Evolutionary conservation across 2,329 filamentous ascomycete species (phyloP), one percentile per base, ranked within the genome.

Genomic region (Fusarium sterilihyphosum): DNA sequence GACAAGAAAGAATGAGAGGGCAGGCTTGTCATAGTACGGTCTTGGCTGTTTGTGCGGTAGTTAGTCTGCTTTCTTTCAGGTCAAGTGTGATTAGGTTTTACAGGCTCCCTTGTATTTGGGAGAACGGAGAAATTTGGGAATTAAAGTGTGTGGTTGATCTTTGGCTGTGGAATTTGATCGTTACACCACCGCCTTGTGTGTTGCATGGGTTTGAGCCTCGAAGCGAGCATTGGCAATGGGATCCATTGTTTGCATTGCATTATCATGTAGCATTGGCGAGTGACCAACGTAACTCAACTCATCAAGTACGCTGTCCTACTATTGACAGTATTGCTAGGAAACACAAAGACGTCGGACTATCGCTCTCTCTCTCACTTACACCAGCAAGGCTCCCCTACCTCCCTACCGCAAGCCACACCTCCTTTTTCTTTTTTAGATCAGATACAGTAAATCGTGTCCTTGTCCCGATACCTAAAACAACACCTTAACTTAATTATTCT

Each of bases 221-320:
- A 74, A 72, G 72, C 72, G 72, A 74, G 71, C 52, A 73, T 63
- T 67, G 50, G 43, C 22, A 56, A 53, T 53, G n/a, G 31, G 33
- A 26, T 41, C 35, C 52, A 49, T 71, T 47, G 61, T 43, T 71
- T 61, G 56, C 38, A 40, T 26, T 29, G 33, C 33, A 35, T 35
- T 16, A 14, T 20, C 37, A 31, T 37, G 61, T 71, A 61, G 29
- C 26, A 61, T 69, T 29, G 31, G 20, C n/a, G n/a, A 52, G 49
- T 68, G 52, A 44, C 41, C 41, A 67, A 57, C 64, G 31, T 59
- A 62, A 29, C 52, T 29, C 26, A 3, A 35, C 29, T 54, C 18
- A 24, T 63, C 18, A 46, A n/a, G 46, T 50, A 66, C 53, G 66
- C 47, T 49, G 66, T 66, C 60, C 40, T 38, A 65, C 41, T 53